Evolutionary conservation across 257 asterid species (phyloP), one percentile per base, ranked within the genome.

Genomic region (Lithospermum erythrorhizon): DNA sequence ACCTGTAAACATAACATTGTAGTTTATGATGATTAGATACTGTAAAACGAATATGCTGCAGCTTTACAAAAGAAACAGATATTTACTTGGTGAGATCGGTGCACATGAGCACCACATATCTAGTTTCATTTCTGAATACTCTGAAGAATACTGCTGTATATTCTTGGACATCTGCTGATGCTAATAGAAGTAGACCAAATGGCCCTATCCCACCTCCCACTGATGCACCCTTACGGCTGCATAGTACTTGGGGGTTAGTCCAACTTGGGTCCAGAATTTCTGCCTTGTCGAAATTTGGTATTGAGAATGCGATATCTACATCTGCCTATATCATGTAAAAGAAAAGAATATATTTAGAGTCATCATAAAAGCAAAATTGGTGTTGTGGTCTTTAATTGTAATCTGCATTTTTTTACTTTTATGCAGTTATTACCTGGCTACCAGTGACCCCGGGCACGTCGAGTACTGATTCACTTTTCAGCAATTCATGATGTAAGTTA

Each of bases 31-130:
- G 25, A 22, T 7, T 53, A 53, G 14, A 53, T 6, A 22, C 25
- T 27, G 18, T 2, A 13, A 18, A 53, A 0, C 24, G 24, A n/a
- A 6, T 53, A 53, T 53, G 14, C 3, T 7, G 22, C 1, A 53
- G 16, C 56, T 21, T 19, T 6, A 24, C 15, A n/a, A 19, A 22
- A 53, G 17, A 29, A 47, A 0, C 19, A 7, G 13, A 32, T 16
- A 15, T 2, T 6, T 53, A 77, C 83, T 73, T 74, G 75, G 67
- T 71, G 35, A 68, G 83, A 1, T 74, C 83, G 58, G 75, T 78
- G 64, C 83, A 74, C 73, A 78, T 71, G 24, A 78, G 79, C 19
- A 74, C 80, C 45, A 69, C 72, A 52, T 61, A 71, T 14, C 66
- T 71, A 59, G 71, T 37, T 5, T 56, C 9, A 8, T 45, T 59